Base-by-base conservation (phyloP, 2,329 filamentous ascomycete species). In the Fusarium siculi region DNA sequence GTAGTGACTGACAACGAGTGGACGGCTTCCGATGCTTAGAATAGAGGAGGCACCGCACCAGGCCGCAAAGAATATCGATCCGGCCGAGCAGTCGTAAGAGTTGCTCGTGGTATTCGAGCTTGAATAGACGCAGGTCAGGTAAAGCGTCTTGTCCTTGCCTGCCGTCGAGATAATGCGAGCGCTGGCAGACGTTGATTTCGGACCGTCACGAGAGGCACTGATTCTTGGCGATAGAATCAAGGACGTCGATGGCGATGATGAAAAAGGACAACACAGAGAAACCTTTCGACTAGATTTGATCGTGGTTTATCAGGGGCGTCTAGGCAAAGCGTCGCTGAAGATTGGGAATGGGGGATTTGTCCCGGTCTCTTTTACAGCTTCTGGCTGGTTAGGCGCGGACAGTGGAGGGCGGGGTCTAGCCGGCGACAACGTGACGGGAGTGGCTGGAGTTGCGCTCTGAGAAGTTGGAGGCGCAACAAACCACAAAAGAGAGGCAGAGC, bases 381-480 rank as follows among this genome's bases (percentile, higher is more conserved):
- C 60, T 75, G 75, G 74, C 77, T 76, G 75, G 73, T 78, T 78
- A 75, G 73, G 76, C 76, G 75, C 66, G 66, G 74, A 74, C 68
- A 54, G 73, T 70, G 66, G 64, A 77, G 70, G 75, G 76, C 76
- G 76, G 76, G 76, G 76, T 78, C 73, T 73, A 61, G 59, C 58
- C 54, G 55, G 59, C 64, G 66, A 78, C 76, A 78, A 78, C 76
- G 76, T 77, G 76, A 78, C 70, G 65, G 70, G 76, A 78, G 73
- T 78, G 76, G 76, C 74, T 77, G 72, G 64, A 74, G 69, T 67
- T 65, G 60, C 74, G 70, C 66, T 65, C 42, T 19, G 70, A 63
- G 67, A 42, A 74, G 58, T 55, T 66, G 60, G 57, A 74, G 61
- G 68, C 72, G 61, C 54, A 69, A 59, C 60, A 54, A 55, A 57